Evolutionary conservation across 495 filamentous ascomycete species (phyloP).

Genomic region (Penicillium roqueforti): DNA sequence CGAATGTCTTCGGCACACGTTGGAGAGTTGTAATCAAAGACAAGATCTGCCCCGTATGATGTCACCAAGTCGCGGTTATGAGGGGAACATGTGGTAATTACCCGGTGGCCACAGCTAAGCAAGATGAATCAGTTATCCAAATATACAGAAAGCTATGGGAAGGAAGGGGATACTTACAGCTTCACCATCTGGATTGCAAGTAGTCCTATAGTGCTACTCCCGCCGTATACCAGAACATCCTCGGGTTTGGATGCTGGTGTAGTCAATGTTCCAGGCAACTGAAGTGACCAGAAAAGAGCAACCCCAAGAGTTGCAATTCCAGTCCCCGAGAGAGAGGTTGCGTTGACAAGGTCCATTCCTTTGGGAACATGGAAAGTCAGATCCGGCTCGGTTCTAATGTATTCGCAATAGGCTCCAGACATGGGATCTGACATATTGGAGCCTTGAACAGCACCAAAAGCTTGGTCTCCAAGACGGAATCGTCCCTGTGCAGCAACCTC

Average conservation of each 20-base stretch:
- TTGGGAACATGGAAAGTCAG: constrained; percentile 22
- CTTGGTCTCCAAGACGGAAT: constrained; percentile 26
- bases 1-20: constrained; percentile 42
- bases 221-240: constrained; percentile 42
- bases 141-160: not conserved
- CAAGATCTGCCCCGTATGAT: constrained; percentile 45
- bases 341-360: constrained; percentile 3
- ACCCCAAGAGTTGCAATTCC: constrained; percentile 28
- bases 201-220: constrained; percentile 43
- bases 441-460: constrained; percentile 35
- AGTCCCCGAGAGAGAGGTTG: constrained; percentile 18
- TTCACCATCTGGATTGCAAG: constrained; percentile 42
- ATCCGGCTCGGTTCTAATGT: constrained; percentile 21
- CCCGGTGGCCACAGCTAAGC: constrained; percentile 36
- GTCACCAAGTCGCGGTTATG: constrained; percentile 52
- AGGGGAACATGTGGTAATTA: constrained; percentile 53
- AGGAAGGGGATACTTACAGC: constrained; percentile 20
- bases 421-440: constrained; percentile 26
- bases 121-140: not conserved
- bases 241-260: constrained; percentile 17
- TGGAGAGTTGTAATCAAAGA: constrained; percentile 52
- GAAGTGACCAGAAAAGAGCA: constrained; percentile 28
- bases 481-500: constrained; percentile 14
- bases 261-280: constrained; percentile 24
- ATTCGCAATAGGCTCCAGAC: constrained; percentile 38